phyloP scores from a whole-genome alignment of 2,329 filamentous ascomycete genomes.

The Scedosporium boydii region DNA sequence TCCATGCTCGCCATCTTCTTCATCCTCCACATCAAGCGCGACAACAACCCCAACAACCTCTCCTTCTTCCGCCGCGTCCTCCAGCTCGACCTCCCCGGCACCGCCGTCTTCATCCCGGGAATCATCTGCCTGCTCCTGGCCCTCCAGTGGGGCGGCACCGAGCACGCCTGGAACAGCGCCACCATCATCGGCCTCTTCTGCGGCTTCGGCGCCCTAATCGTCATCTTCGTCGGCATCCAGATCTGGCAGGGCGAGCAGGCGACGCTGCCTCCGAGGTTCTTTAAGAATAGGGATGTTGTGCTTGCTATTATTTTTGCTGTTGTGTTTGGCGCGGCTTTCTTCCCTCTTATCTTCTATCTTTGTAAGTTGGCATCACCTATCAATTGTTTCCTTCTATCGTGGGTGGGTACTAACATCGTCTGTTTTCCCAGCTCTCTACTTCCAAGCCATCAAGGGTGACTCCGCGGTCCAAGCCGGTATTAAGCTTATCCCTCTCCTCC shows the following conservation, averaged over 20 bases:
- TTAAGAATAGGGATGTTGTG: constrained; percentile 31
- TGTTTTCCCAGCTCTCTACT: constrained; percentile 32
- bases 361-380: constrained; percentile 22
- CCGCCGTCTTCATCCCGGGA: constrained; percentile 39
- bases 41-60: constrained; percentile 21
- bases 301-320: constrained; percentile 33
- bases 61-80: constrained; percentile 27
- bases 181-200: constrained; percentile 42
- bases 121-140: constrained; percentile 45
- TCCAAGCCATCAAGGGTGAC: constrained; percentile 43
- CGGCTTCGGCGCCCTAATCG: constrained; percentile 33
- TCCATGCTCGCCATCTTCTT: constrained; percentile 38
- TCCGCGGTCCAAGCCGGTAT: constrained; percentile 44
- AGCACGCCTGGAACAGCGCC: constrained; percentile 39
- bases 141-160: constrained; percentile 46
- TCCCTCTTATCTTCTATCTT: constrained; percentile 43
- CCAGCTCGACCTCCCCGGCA: constrained; percentile 40
- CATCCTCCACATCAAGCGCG: constrained; percentile 26
- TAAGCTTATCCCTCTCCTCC: constrained; percentile 42
- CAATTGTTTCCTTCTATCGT: too few species aligned
- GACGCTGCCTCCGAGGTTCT: constrained; percentile 35
- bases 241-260: constrained; percentile 30
- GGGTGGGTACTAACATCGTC: constrained; percentile 9
- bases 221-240: constrained; percentile 38
- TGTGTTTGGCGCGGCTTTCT: constrained; percentile 41